A percentile compares a stretch with the other conserved stretches of the same genome.
Evolutionary conservation across 495 filamentous ascomycete species (phyloP).

Genomic region (Amphirosellinia nigrospora): DNA sequence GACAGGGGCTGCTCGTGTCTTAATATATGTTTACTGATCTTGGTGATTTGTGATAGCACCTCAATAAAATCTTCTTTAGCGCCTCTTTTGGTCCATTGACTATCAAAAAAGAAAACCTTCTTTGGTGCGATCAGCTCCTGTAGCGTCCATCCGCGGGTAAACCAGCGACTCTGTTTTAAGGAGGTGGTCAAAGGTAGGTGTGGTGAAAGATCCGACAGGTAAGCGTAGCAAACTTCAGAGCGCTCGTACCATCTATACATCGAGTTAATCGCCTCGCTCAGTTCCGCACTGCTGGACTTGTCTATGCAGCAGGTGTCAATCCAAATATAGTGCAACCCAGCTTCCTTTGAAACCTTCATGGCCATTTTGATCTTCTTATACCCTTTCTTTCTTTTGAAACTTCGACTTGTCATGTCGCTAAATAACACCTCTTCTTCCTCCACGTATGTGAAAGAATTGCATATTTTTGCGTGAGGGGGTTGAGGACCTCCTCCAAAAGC

Average conservation of each 20-base stretch:
- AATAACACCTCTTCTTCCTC: neutral
- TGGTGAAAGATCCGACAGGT: neutral
- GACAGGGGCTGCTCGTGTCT: neutral
- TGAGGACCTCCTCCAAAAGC: neutral
- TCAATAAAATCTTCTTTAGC: neutral
- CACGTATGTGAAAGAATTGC: conserved; percentile 1
- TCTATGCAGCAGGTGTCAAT: conserved; percentile 6
- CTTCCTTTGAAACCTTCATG: neutral
- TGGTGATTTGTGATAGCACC: neutral
- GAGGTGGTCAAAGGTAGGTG: neutral
- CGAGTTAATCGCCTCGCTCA: too few species aligned
- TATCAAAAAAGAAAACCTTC: neutral
- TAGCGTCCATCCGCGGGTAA: too few species aligned
- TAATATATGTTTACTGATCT: neutral
- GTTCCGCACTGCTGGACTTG: neutral
- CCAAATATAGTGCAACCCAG: neutral
- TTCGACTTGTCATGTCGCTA: neutral
- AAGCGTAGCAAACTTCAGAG: neutral
- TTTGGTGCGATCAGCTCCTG: neutral
- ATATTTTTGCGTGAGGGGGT: neutral
- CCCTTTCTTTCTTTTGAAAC: neutral
- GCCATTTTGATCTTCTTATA: conserved; percentile 4
- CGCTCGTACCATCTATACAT: conserved; percentile 2
- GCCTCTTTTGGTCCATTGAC: neutral
- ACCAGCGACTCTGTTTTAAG: neutral